These are phyloP conservation scores for Periconia digitata DNA, from an alignment of 2,329 filamentous ascomycete genomes.

Conservation along the genomic window DNA sequence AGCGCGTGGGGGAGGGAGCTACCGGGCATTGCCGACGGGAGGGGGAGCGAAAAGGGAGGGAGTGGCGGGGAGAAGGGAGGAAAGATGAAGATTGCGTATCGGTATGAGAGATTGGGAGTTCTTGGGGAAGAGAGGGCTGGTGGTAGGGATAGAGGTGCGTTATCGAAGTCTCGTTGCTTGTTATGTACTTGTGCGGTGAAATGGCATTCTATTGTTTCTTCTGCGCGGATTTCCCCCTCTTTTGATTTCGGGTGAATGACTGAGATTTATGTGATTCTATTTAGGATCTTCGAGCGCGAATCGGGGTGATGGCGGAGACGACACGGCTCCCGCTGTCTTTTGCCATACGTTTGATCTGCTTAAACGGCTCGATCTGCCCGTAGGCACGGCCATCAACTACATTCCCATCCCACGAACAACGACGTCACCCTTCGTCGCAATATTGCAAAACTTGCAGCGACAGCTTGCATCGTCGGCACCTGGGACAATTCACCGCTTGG, in stretches of 20 bases:
- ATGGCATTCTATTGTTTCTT: conserved; percentile 14
- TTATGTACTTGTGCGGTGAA: conserved; percentile 10
- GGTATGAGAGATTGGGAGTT: conserved; percentile 83
- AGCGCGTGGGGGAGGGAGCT: conserved; percentile 82
- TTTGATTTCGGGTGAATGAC: conserved; percentile 1
- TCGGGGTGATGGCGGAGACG: conserved; percentile 18
- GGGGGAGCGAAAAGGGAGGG: conserved; percentile 31
- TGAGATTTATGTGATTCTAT: conserved; percentile 14
- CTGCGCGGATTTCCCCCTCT: neutral
- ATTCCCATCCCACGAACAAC: conserved; percentile 61
- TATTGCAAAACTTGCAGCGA: conserved; percentile 65
- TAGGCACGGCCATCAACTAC: conserved; percentile 46
- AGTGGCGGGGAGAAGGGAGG: conserved; percentile 52
- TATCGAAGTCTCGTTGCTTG: too few species aligned
- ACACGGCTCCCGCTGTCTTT: conserved; percentile 36
- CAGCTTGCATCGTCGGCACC: conserved; percentile 53
- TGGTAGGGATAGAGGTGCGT: conserved; percentile 67
- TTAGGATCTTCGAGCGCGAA: conserved; percentile 25
- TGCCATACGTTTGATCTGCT: conserved; percentile 57
- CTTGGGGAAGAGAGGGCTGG: conserved; percentile 62
- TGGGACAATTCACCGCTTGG: conserved; percentile 71
- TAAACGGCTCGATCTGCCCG: conserved; percentile 49
- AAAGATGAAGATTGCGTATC: conserved; percentile 96
- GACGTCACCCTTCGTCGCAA: conserved; percentile 64
- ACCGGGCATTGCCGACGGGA: conserved; percentile 65